These are phyloP conservation scores for Apiospora koreana DNA, from an alignment of 2,329 filamentous ascomycete genomes.

Conservation along the genomic window DNA sequence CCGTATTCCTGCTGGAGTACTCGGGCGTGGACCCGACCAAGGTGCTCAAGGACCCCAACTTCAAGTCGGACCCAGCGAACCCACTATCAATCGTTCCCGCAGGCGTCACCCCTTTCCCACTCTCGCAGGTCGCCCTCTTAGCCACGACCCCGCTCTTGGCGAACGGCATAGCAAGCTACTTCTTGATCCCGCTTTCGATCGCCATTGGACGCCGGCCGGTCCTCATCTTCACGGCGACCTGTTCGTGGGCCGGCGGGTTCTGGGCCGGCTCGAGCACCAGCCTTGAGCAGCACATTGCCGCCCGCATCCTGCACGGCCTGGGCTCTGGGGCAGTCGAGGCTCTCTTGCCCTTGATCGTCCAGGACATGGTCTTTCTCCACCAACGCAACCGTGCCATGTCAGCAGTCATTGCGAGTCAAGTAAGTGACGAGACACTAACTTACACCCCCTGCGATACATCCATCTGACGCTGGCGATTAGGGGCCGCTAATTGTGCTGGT, in stretches of 20 bases:
- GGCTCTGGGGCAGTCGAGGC: constrained; percentile 38
- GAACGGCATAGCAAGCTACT: constrained; percentile 36
- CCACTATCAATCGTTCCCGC: constrained; percentile 30
- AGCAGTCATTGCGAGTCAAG: constrained; percentile 31
- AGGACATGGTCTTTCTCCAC: constrained; percentile 41
- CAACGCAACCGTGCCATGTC: constrained; percentile 37
- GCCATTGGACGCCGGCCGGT: constrained; percentile 38
- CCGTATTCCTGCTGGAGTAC: constrained; percentile 37
- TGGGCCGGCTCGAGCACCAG: constrained; percentile 36
- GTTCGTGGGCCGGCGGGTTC: constrained; percentile 37
- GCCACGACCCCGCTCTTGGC: constrained; percentile 36
- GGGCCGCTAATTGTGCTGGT: constrained; percentile 7
- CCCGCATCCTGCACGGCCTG: constrained; percentile 35
- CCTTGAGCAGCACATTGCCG: constrained; percentile 33
- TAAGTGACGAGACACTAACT: not conserved
- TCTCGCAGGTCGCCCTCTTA: constrained; percentile 32
- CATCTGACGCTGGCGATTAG: not conserved
- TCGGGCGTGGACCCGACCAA: constrained; percentile 33
- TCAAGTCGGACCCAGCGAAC: constrained; percentile 25
- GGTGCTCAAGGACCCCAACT: constrained; percentile 27
- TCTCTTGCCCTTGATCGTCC: constrained; percentile 38
- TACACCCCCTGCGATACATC: not conserved
- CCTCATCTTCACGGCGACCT: constrained; percentile 32
- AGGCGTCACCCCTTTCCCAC: constrained; percentile 29
- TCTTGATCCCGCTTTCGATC: constrained; percentile 40